A percentile compares a stretch with the other conserved stretches of the same genome.
These are phyloP conservation scores for Cercospora berteroae DNA, from an alignment of 2,329 filamentous ascomycete genomes.

Conservation along the genomic window DNA sequence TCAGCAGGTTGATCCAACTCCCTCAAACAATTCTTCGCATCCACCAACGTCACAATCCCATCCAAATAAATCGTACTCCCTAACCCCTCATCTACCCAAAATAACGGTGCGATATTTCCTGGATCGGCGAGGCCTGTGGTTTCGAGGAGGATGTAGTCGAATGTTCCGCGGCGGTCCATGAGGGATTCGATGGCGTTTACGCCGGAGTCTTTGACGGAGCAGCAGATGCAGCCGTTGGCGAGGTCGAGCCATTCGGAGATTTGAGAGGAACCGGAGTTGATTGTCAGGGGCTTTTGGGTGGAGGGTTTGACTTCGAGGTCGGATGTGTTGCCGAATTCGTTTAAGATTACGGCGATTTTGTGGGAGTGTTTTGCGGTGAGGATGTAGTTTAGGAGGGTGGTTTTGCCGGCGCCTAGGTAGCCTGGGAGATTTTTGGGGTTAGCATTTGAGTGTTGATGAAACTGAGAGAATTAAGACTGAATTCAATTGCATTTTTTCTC, in stretches of 20 bases:
- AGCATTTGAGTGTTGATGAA: too few species aligned
- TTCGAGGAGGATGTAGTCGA: constrained; percentile 96
- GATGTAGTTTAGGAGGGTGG: constrained; percentile 93
- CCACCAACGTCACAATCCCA: constrained; percentile 92
- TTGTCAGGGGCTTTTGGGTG: constrained; percentile 88
- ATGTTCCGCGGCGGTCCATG: constrained; percentile 89
- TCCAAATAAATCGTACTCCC: constrained; percentile 95
- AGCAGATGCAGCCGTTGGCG: constrained; percentile 96
- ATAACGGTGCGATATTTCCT: constrained; percentile 89
- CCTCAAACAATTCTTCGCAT: constrained; percentile 85
- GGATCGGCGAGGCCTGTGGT: constrained; percentile 95
- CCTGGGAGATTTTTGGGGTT: constrained; percentile 50
- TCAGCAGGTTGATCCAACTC: constrained; percentile 67
- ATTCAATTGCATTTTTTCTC: too few species aligned
- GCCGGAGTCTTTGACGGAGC: constrained; percentile 93
- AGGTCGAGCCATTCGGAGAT: constrained; percentile 94
- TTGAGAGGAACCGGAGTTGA: constrained; percentile 73
- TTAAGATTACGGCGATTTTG: constrained; percentile 96
- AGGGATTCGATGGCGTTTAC: constrained; percentile 93
- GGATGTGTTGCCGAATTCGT: constrained; percentile 59
- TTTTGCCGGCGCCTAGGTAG: constrained; percentile 94
- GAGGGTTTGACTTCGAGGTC: constrained; percentile 89
- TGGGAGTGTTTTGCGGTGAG: constrained; percentile 93
- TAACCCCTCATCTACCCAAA: constrained; percentile 96
- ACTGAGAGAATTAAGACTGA: too few species aligned